A percentile compares a stretch with the other conserved stretches of the same genome.
phyloP scores from a whole-genome alignment of 2,329 filamentous ascomycete genomes.

The Exophiala bonariae region DNA sequence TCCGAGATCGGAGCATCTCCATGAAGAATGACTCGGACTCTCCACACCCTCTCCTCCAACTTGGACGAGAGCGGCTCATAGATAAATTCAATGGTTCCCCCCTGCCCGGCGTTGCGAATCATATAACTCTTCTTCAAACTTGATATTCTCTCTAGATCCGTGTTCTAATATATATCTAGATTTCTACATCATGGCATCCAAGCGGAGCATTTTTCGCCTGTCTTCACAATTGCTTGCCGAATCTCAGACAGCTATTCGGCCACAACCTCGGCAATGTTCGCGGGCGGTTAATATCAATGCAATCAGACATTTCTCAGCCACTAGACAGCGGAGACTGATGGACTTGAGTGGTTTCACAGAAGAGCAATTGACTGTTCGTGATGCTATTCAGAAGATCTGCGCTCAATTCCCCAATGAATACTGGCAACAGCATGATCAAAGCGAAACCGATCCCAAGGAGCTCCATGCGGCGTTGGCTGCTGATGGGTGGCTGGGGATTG shows the following conservation, averaged over 20 bases:
- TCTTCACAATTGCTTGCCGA: constrained; percentile 1
- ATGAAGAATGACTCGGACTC: too few species aligned
- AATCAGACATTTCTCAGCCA: constrained; percentile 16
- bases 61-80: too few species aligned
- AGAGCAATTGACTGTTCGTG: constrained; percentile 70
- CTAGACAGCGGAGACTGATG: constrained; percentile 53
- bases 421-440: constrained; percentile 73
- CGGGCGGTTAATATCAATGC: not conserved
- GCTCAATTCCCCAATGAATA: constrained; percentile 71
- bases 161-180: not conserved
- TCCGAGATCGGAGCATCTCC: too few species aligned
- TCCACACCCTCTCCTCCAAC: too few species aligned
- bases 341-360: constrained; percentile 71
- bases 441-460: constrained; percentile 69
- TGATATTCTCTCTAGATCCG: not conserved
- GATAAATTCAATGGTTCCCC: not conserved
- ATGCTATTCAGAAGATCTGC: constrained; percentile 69
- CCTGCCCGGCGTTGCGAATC: not conserved
- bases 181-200: constrained; percentile 9
- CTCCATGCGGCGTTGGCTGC: constrained; percentile 73
- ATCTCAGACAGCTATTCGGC: constrained; percentile 1
- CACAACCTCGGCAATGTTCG: constrained; percentile 17
- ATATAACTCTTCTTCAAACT: not conserved
- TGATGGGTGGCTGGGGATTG: constrained; percentile 80
- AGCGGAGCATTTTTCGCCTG: constrained; percentile 1